Conservation (phyloP, 2,329 filamentous ascomycete genomes). For the Calonectria pteridis region DNA sequence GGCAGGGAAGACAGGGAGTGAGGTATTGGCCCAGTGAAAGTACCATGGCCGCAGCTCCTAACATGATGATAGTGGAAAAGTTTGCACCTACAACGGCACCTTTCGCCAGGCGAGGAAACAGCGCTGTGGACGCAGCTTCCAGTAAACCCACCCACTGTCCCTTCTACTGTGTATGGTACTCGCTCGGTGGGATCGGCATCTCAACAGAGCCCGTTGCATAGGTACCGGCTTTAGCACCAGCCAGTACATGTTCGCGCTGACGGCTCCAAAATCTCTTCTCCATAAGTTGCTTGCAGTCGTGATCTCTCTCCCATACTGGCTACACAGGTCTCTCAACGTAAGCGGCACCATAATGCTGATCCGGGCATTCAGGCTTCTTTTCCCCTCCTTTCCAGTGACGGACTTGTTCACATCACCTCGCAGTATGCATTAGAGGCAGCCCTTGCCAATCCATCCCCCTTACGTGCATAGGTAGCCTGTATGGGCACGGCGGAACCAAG, state of each 20-base stretch:
- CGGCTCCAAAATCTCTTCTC: background rate
- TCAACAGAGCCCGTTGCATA: background rate
- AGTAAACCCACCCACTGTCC: background rate
- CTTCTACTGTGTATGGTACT: background rate
- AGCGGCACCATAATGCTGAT: background rate
- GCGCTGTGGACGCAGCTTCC: background rate
- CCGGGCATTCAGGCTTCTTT: background rate
- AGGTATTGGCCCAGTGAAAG: background rate
- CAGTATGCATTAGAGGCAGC: background rate
- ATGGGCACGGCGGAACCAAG: background rate
- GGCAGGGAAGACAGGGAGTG: background rate
- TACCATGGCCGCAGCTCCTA: background rate
- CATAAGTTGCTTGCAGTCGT: background rate
- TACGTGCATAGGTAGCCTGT: constrained; percentile 4
- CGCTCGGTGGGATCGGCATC: background rate
- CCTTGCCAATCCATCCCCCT: background rate
- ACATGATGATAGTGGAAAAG: background rate
- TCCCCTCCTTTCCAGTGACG: background rate
- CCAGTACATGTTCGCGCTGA: background rate
- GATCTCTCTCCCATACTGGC: background rate
- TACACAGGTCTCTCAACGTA: background rate
- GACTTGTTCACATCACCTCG: background rate
- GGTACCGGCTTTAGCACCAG: background rate
- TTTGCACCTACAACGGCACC: background rate
- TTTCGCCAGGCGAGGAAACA: background rate